A percentile compares a stretch with the other conserved stretches of the same genome.
Evolutionary conservation across 2,329 filamentous ascomycete genomes (phyloP).

Genomic region (Colletotrichum graminicola): DNA sequence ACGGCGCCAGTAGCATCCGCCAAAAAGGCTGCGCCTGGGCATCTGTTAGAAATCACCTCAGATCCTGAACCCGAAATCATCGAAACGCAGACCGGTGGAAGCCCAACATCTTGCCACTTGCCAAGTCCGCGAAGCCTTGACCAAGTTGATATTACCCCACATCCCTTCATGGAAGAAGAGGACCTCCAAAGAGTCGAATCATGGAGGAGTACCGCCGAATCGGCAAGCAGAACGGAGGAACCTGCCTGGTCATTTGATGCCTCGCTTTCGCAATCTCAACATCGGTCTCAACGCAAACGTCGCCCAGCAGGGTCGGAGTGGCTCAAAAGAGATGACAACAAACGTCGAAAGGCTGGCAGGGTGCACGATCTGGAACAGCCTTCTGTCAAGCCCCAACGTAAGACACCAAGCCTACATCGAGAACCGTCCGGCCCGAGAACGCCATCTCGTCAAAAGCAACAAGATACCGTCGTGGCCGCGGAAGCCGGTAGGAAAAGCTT

Average conservation of each 20-base stretch:
- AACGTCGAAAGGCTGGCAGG: conserved; percentile 45
- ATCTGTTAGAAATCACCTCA: conserved; percentile 14
- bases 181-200: conserved; percentile 49
- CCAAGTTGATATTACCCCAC: conserved; percentile 47
- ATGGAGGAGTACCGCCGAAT: conserved; percentile 48
- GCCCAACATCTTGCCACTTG: conserved; percentile 51
- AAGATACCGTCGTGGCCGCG: neutral
- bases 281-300: conserved; percentile 29
- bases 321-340: conserved; percentile 49
- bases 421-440: neutral
- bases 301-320: conserved; percentile 49
- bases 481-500: conserved; percentile 1
- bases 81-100: conserved; percentile 10
- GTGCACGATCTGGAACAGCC: neutral
- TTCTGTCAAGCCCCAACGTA: conserved; percentile 5
- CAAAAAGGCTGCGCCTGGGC: conserved; percentile 16
- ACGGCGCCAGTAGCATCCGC: neutral
- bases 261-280: conserved; percentile 45
- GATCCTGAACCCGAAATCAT: neutral
- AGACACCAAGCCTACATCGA: neutral
- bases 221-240: conserved; percentile 26
- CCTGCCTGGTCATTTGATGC: conserved; percentile 44
- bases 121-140: conserved; percentile 57
- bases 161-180: conserved; percentile 50
- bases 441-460: neutral